Evolutionary conservation across 345 rosid genomes (phyloP), one percentile per base, ranked within the genome.

Genomic region (Salix arbutifolia): DNA sequence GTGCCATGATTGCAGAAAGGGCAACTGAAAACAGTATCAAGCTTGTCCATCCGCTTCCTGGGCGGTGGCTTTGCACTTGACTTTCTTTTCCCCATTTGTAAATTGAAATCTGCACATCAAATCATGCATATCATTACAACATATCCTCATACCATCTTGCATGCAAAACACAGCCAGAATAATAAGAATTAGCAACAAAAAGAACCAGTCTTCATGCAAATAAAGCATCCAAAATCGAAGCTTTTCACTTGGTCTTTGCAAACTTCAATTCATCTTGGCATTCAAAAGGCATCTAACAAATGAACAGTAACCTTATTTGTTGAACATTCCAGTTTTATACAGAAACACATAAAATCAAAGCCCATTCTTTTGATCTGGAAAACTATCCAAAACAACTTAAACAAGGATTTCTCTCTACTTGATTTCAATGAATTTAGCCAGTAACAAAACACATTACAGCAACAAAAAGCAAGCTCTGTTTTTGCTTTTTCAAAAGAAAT

Each of bases 1-100:
- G 92, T 86, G 17, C 97, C 99, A 69, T 96, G 99, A 76, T 91
- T 96, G 84, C 99, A 96, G 58, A 96, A 96, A 35, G 99, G 99
- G 70, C 99, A 96, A 60, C 97, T 90, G 83, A 96, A 96, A 65
- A 93, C 86, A 14, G 98, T 96, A 75, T 96, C 98, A 58, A 93
- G 99, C 89, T 89, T 95, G 85, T 93, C 98, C 92, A 84, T 93
- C 58, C 97, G 80, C 88, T 96, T 96, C 76, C 89, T 92, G 4
- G 98, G 90, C 23, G 98, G 90, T 18, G 98, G 97, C 94, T 95
- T 95, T 48, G 97, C 97, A 72, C 90, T 90, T 12, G 99, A 93
- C 84, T 95, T 93, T 86, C 99, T 92, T 88, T 93, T 96, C 62
- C 99, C 99, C 99, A 96, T 96, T 60, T 69, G 8, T 67, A 71